phyloP scores from a whole-genome alignment of 225 moss, liverwort and hornwort species.

The Physcomitrium patens region DNA sequence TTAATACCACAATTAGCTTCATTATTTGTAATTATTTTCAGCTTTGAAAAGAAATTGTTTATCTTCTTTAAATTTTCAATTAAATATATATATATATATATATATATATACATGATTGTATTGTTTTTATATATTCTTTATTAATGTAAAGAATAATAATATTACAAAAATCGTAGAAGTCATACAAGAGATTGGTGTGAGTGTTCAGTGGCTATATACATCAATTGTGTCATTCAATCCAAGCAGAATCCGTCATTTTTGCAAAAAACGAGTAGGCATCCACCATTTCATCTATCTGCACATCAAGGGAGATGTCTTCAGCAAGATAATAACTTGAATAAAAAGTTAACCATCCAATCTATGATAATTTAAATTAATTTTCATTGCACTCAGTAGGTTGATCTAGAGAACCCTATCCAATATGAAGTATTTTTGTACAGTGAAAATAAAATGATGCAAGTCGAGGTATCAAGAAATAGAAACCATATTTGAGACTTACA shows the following conservation, averaged over 20 bases:
- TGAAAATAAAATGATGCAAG: neutral
- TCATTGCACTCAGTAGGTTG: neutral
- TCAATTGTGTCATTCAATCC: slow-evolving; percentile 23
- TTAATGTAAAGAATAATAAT: no score
- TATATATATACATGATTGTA: no score
- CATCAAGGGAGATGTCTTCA: neutral
- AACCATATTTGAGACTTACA: slow-evolving; percentile 21
- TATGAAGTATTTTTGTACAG: neutral
- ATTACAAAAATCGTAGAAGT: no score
- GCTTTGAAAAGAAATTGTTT: no score
- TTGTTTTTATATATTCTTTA: no score
- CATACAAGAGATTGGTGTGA: no score
- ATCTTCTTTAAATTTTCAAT: no score
- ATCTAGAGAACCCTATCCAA: neutral
- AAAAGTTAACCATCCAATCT: neutral
- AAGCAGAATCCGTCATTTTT: slow-evolving; percentile 31
- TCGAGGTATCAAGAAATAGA: neutral
- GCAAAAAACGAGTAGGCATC: slow-evolving; percentile 41
- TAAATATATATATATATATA: no score
- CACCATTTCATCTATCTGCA: slow-evolving; percentile 41
- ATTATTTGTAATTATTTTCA: no score
- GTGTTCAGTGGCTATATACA: neutral
- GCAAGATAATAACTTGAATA: neutral
- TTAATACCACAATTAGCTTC: no score
- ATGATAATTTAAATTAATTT: neutral